These are phyloP conservation scores for Coprinopsis strossmayeri DNA, from an alignment of 768 basidiomycete genomes.

Conservation along the genomic window DNA sequence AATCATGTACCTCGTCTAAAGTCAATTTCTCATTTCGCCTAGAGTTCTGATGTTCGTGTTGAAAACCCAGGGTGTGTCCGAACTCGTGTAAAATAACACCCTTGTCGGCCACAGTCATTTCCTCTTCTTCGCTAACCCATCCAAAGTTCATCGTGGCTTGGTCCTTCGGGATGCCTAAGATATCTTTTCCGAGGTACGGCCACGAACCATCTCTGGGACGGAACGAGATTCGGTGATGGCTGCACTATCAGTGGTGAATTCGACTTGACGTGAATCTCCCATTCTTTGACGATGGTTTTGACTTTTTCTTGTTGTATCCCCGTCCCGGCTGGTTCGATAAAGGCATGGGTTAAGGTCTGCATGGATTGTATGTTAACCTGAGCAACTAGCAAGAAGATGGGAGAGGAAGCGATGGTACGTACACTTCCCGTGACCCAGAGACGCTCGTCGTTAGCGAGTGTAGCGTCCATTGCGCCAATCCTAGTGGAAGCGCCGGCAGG, in stretches of 20 bases:
- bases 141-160: slow-evolving; percentile 14
- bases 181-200: slow-evolving; percentile 12
- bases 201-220: slow-evolving; percentile 11
- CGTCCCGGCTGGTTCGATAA: slow-evolving; percentile 3
- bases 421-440: slow-evolving; percentile 9
- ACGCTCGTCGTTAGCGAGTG: slow-evolving; percentile 1
- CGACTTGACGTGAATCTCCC: slow-evolving; percentile 14
- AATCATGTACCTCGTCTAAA: slow-evolving; percentile 11
- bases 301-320: slow-evolving; percentile 10
- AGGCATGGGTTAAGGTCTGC: slow-evolving; percentile 4
- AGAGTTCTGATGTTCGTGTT: slow-evolving; percentile 16
- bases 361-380: not conserved
- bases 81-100: slow-evolving; percentile 18
- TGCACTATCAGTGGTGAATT: not conserved
- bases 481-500: not conserved
- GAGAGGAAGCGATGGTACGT: not conserved
- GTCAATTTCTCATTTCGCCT: slow-evolving; percentile 10
- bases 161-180: not conserved
- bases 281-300: slow-evolving; percentile 11
- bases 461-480: slow-evolving; percentile 5
- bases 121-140: slow-evolving; percentile 6
- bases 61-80: slow-evolving; percentile 14
- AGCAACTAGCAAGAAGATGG: not conserved
- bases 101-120: slow-evolving; percentile 1
- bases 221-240: slow-evolving; percentile 10